Evolutionary conservation across 129 eudicot species (phyloP).

Genomic region (Pulicaria dysenterica): DNA sequence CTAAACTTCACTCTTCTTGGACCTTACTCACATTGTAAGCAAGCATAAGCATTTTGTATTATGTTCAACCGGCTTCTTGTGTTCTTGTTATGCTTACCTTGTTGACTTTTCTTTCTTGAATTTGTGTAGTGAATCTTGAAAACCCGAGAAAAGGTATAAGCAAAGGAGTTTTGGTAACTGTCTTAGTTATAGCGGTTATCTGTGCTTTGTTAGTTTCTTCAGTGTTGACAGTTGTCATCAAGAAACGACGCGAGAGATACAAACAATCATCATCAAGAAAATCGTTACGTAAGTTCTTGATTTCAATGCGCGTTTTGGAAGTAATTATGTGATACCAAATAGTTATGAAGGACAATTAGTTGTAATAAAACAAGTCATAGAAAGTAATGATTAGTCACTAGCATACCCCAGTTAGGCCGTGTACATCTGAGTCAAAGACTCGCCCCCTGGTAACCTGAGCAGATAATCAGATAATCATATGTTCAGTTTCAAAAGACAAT

Average conservation of each 20-base stretch:
- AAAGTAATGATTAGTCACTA: not conserved
- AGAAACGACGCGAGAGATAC: conserved; percentile 44
- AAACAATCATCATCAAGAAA: conserved; percentile 46
- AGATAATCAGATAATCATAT: too few species aligned
- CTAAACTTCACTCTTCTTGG: conserved; percentile 84
- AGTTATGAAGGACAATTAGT: not conserved
- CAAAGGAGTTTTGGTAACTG: conserved; percentile 46
- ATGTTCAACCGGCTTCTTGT: conserved; percentile 10
- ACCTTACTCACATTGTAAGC: conserved; percentile 74
- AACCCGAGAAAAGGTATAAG: conserved; percentile 41
- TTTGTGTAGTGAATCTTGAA: conserved; percentile 57
- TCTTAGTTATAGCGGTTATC: conserved; percentile 42
- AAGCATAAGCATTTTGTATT: not conserved
- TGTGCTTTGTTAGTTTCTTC: conserved; percentile 48
- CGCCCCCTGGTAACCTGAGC: too few species aligned
- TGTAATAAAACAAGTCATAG: not conserved
- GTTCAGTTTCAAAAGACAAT: too few species aligned
- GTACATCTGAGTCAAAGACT: too few species aligned
- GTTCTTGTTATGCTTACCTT: conserved; percentile 17
- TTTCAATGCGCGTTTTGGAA: not conserved
- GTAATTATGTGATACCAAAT: not conserved
- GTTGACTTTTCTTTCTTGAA: conserved; percentile 3
- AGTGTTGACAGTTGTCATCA: conserved; percentile 44
- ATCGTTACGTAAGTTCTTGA: conserved; percentile 49
- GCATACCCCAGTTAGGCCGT: too few species aligned